A percentile compares a stretch with the other conserved stretches of the same genome.
These are phyloP conservation scores for Hemisphaericaspora subhashii DNA, from an alignment of 1,139 yeast species.

Conservation along the genomic window DNA sequence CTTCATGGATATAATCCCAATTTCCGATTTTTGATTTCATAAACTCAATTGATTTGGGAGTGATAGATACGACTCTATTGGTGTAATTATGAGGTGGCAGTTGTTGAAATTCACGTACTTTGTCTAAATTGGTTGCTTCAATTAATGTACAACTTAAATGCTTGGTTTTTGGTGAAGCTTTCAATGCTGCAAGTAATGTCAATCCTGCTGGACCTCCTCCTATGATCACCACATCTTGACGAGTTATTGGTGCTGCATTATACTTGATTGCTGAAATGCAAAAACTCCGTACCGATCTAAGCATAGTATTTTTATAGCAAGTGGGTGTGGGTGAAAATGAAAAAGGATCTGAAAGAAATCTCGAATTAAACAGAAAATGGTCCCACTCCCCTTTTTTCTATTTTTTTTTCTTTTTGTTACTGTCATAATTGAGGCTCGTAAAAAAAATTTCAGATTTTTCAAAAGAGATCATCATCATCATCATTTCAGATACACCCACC, in stretches of 20 bases:
- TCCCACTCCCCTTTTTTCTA: not conserved
- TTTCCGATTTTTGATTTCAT: constrained; percentile 66
- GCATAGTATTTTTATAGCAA: not conserved
- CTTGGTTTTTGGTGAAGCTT: constrained; percentile 61
- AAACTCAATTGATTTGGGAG: constrained; percentile 74
- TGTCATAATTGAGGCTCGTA: no score
- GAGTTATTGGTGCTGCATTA: not conserved
- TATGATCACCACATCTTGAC: constrained; percentile 76
- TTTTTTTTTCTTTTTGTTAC: not conserved
- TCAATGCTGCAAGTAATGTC: constrained; percentile 76
- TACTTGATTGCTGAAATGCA: constrained; percentile 2
- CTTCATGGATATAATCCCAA: constrained; percentile 68
- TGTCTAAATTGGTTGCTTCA: constrained; percentile 65
- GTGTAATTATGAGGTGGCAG: constrained; percentile 63
- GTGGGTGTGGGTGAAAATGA: not conserved
- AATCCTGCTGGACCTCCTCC: constrained; percentile 99
- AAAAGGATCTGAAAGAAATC: no score
- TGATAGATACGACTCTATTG: constrained; percentile 82
- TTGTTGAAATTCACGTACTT: constrained; percentile 51
- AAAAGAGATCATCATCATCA: not conserved
- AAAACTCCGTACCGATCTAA: constrained; percentile 3
- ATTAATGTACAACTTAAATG: constrained; percentile 65
- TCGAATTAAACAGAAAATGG: not conserved
- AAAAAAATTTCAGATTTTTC: no score
- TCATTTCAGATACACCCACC: not conserved